Evolutionary conservation across 2,329 filamentous ascomycete genomes (phyloP).

Genomic region (Sarocladium oryzae): DNA sequence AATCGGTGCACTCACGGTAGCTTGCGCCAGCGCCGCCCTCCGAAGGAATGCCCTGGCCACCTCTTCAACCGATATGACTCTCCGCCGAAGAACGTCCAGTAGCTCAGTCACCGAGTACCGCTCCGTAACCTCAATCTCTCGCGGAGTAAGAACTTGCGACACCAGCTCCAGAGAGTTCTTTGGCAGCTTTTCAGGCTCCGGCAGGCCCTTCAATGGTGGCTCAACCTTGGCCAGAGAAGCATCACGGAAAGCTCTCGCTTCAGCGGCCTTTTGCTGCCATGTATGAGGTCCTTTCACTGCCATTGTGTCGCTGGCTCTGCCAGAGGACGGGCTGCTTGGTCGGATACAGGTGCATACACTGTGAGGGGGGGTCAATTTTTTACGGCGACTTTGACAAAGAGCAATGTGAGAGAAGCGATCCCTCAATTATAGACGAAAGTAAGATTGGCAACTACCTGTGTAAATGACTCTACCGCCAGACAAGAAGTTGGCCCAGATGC

Average conservation of each 20-base stretch:
- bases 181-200: conserved; percentile 12
- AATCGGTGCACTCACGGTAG: not conserved
- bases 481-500: too few species aligned
- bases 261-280: not conserved
- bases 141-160: conserved; percentile 15
- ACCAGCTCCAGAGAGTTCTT: conserved; percentile 19
- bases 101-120: not conserved
- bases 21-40: conserved; percentile 12
- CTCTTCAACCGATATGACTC: conserved; percentile 5
- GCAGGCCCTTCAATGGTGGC: conserved; percentile 20
- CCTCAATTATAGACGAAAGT: too few species aligned
- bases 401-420: too few species aligned
- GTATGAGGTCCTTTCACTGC: not conserved
- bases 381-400: too few species aligned
- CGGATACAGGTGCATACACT: too few species aligned
- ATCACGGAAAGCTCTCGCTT: conserved; percentile 14
- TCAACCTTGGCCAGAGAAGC: conserved; percentile 20
- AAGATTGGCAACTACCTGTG: too few species aligned
- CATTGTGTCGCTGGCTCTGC: too few species aligned
- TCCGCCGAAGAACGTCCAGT: not conserved
- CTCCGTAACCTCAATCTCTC: conserved; percentile 11
- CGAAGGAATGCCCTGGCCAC: conserved; percentile 13
- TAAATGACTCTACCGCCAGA: too few species aligned
- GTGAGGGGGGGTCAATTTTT: too few species aligned
- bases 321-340: too few species aligned